A percentile compares a stretch with the other conserved stretches of the same genome.
These are phyloP conservation scores for Leccinum angustisporum DNA, from an alignment of 1,284 basidiomycete genomes.

Conservation along the genomic window DNA sequence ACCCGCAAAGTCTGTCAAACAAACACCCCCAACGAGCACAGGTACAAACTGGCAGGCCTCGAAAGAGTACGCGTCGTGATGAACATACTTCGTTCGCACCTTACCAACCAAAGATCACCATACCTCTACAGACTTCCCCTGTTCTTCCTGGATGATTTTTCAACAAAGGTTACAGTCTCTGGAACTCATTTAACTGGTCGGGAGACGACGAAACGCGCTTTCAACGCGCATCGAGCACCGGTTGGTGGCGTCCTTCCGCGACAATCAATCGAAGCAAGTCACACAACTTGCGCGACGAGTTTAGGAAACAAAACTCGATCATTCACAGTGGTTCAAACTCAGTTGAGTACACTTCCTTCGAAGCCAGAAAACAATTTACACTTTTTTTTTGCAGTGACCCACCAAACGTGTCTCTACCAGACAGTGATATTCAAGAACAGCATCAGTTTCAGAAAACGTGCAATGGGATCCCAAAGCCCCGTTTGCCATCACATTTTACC, in stretches of 20 bases:
- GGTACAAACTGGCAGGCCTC: not conserved
- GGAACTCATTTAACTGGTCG: not conserved
- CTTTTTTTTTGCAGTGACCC: conserved; percentile 5
- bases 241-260: not conserved
- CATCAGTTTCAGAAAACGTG: not conserved
- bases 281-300: not conserved
- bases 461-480: not conserved
- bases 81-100: conserved; percentile 15
- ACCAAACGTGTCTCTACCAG: not conserved
- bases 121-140: conserved; percentile 17
- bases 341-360: conserved; percentile 14
- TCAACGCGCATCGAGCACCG: not conserved
- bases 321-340: not conserved
- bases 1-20: conserved; percentile 24
- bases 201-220: not conserved
- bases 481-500: not conserved
- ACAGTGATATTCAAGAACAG: not conserved
- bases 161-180: conserved; percentile 11
- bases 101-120: conserved; percentile 10
- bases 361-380: not conserved
- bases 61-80: conserved; percentile 19
- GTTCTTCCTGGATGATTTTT: conserved; percentile 14
- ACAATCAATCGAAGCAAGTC: not conserved
- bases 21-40: conserved; percentile 16
- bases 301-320: not conserved